Evolutionary conservation across 2,329 filamentous ascomycete genomes (phyloP), one percentile per base, ranked within the genome.

Genomic region (Paracamarosporium sp.): DNA sequence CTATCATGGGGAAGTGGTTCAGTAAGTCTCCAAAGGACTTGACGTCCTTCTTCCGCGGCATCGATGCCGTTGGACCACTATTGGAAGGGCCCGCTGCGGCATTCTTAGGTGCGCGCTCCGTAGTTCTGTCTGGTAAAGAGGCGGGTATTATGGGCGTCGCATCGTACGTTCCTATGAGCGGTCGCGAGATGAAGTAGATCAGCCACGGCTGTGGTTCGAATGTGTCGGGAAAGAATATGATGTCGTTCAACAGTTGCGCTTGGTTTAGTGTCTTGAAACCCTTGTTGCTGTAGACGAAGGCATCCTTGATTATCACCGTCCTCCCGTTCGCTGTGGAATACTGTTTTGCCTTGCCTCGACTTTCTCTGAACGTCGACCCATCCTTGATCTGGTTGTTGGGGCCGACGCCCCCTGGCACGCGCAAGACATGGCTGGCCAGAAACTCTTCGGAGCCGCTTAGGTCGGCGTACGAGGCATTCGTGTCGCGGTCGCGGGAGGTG

Each of bases 241-340:
- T 83, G 76, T 99, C 96, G 72, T 86, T 86, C 56, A 97, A 82
- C 31, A 98, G 81, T 72, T 95, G 93, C 30, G 93, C 92, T 74
- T 98, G 95, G 63, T 92, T 93, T 61, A 97, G 82, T 31, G 88
- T 88, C 80, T 95, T 97, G 84, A 98, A 99, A 50, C 93, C 95
- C 83, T 99, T 99, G 74, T 98, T 98, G 76, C 90, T 97, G 79
- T 96, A 99, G 38, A 98, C 86, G 67, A 90, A 90, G 25, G 90
- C 88, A 78, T 99, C 95, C 78, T 98, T 98, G 64, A 99, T 88
- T 43, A 99, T 91, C 58, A 99, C 89, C 46, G 91, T 97, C 69
- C 92, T 88, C 33, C 93, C 93, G 78, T 99, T 99, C 65, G 95
- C 83, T 0, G 96, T 99, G 13, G 90, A 90, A 72, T 95, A 96